phyloP scores from a whole-genome alignment of 495 filamentous ascomycete species.

The Arthonia radiata region DNA sequence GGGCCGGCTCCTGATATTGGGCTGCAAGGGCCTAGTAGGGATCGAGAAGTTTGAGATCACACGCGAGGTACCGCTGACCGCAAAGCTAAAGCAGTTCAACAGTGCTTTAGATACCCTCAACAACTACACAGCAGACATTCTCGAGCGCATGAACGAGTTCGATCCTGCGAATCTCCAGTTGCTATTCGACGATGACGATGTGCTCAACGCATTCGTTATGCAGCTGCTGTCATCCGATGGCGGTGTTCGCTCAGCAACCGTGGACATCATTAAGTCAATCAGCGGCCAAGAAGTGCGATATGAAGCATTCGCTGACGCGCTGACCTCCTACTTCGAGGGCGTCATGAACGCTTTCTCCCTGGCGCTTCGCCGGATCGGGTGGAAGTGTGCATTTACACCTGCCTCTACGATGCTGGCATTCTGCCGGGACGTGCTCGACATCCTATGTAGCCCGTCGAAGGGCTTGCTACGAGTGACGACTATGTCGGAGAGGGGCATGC shows the following conservation, averaged over 20 bases:
- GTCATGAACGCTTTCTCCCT: constrained; percentile 35
- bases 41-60: constrained; percentile 43
- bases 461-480: constrained; percentile 51
- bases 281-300: constrained; percentile 42
- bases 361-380: constrained; percentile 29
- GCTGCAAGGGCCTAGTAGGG: constrained; percentile 37
- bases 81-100: constrained; percentile 46
- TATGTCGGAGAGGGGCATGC: constrained; percentile 25
- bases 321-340: constrained; percentile 36
- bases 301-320: constrained; percentile 47
- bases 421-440: constrained; percentile 48
- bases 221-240: constrained; percentile 45
- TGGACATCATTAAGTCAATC: constrained; percentile 57
- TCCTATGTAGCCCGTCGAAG: constrained; percentile 56
- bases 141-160: constrained; percentile 57
- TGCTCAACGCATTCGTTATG: constrained; percentile 39
- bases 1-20: constrained; percentile 44
- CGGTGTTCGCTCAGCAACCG: constrained; percentile 43
- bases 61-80: constrained; percentile 19
- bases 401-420: constrained; percentile 47
- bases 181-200: constrained; percentile 35
- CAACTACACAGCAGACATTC: constrained; percentile 39
- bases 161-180: constrained; percentile 31
- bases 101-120: constrained; percentile 40
- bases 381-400: constrained; percentile 36